A percentile compares a stretch with the other conserved stretches of the same genome.
phyloP scores from a whole-genome alignment of 164 flowering plant species.

The Warburgia ugandensis region DNA sequence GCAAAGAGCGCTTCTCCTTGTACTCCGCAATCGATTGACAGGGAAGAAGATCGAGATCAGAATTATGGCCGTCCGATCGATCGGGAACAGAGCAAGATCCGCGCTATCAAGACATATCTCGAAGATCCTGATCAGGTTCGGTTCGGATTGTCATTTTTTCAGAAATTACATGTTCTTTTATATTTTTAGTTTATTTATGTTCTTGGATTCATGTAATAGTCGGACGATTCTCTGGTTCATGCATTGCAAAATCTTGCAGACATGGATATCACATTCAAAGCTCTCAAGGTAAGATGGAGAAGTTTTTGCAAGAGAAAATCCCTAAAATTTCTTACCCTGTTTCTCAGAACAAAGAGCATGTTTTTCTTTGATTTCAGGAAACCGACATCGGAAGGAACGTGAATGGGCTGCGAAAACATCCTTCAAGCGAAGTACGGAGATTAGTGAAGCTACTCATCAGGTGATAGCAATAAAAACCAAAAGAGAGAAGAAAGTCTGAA shows the following conservation, averaged over 20 bases:
- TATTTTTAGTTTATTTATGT: not conserved
- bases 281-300: slow-evolving; percentile 52
- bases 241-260: slow-evolving; percentile 76
- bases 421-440: slow-evolving; percentile 58
- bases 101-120: slow-evolving; percentile 61
- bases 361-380: slow-evolving; percentile 37
- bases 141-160: not conserved
- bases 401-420: slow-evolving; percentile 62
- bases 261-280: slow-evolving; percentile 87
- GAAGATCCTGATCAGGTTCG: slow-evolving; percentile 81
- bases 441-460: slow-evolving; percentile 89
- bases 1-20: slow-evolving; percentile 24
- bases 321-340: no score
- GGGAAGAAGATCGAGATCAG: slow-evolving; percentile 14
- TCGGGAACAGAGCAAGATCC: slow-evolving; percentile 52
- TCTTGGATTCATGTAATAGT: slow-evolving; percentile 20
- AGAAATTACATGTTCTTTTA: not conserved
- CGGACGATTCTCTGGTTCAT: slow-evolving; percentile 61
- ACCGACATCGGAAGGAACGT: slow-evolving; percentile 90
- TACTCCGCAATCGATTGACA: slow-evolving; percentile 21
- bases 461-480: slow-evolving; percentile 21
- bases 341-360: not conserved
- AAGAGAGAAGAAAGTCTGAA: no score
- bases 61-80: slow-evolving; percentile 22
- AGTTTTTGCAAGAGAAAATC: no score